Percentiles rank a stretch among this genome's conserved stretches.
phyloP scores from a whole-genome alignment of 2,329 filamentous ascomycete species.

The Colletotrichum horii region DNA sequence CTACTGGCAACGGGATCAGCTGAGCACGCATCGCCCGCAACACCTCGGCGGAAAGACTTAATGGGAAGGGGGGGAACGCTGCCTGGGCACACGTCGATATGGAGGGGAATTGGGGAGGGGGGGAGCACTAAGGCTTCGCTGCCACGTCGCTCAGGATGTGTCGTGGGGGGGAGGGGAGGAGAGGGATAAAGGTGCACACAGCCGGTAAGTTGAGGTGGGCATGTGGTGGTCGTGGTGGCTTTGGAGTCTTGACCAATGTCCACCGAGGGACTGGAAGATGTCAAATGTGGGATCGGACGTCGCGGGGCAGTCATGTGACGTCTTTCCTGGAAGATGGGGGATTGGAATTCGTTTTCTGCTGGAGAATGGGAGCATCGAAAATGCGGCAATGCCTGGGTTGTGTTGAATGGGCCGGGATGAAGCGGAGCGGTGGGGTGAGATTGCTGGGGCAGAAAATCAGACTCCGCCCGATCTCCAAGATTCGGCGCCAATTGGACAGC shows the following conservation, averaged over 20 bases:
- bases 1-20: neutral
- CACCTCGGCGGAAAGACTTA: neutral
- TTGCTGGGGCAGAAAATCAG: neutral
- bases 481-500: neutral
- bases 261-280: neutral
- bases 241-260: neutral
- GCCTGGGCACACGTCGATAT: neutral
- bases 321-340: neutral
- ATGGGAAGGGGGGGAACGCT: neutral
- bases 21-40: neutral
- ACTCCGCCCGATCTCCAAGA: constrained; percentile 5
- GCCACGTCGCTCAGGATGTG: constrained; percentile 17
- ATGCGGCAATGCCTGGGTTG: neutral
- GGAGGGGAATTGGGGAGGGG: neutral
- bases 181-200: neutral
- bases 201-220: neutral
- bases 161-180: neutral
- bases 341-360: neutral
- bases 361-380: neutral
- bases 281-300: constrained; percentile 8
- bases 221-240: neutral
- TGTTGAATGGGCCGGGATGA: neutral
- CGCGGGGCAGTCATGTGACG: constrained; percentile 21
- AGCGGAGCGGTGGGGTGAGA: neutral
- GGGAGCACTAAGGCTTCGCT: constrained; percentile 10